Conservation (phyloP, 1,284 basidiomycete species). For the Amylostereum chailletii region DNA sequence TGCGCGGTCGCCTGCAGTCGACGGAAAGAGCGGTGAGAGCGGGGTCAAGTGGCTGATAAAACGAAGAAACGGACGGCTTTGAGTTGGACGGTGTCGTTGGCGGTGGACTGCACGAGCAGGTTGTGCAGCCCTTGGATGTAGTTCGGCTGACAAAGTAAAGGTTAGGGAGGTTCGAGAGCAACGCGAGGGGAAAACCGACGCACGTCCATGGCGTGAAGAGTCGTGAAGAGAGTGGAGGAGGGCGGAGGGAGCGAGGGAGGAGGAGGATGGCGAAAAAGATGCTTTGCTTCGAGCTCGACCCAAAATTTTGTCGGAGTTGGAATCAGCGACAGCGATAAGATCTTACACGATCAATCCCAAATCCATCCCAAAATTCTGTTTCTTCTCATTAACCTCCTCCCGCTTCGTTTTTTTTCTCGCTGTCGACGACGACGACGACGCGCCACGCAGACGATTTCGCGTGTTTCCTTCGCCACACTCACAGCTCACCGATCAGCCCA, state of each 20-base stretch:
- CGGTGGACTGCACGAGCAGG: constrained; percentile 77
- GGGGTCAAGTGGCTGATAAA: constrained; percentile 3
- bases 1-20: constrained; percentile 75
- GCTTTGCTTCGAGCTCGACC: neutral
- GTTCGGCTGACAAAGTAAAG: neutral
- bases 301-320: neutral
- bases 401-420: no score
- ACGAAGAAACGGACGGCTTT: constrained; percentile 61
- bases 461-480: no score
- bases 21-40: constrained; percentile 2
- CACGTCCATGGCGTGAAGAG: neutral
- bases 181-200: neutral
- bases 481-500: no score
- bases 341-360: no score
- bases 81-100: constrained; percentile 80
- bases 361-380: no score
- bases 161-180: no score
- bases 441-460: no score
- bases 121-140: constrained; percentile 69
- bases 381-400: no score
- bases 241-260: neutral
- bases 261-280: neutral
- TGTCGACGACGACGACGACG: no score
- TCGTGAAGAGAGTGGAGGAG: neutral
- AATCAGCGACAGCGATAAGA: no score